phyloP scores from a whole-genome alignment of 352 stramenopile species.

The Aphanomyces astaci region DNA sequence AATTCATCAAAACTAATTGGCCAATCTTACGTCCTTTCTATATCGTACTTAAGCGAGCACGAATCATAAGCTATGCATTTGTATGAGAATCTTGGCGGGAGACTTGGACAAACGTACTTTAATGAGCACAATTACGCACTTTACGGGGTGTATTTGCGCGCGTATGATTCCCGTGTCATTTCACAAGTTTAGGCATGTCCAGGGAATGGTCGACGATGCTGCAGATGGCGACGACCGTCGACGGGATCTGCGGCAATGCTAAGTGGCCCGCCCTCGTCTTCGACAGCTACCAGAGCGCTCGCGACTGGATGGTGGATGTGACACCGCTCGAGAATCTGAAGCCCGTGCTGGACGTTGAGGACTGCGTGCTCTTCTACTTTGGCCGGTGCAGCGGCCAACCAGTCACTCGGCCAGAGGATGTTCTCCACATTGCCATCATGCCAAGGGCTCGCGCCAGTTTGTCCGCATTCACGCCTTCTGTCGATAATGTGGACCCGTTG shows the following conservation, averaged over 20 bases:
- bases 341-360: slow-evolving; percentile 49
- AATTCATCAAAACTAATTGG: not conserved
- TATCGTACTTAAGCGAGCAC: slow-evolving; percentile 3
- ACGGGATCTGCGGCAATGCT: not conserved
- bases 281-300: slow-evolving; percentile 3
- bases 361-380: slow-evolving; percentile 77
- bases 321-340: slow-evolving; percentile 35
- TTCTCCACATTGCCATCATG: slow-evolving; percentile 1
- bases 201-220: slow-evolving; percentile 4
- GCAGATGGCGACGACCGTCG: not conserved
- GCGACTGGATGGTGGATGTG: slow-evolving; percentile 31
- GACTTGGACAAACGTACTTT: not conserved
- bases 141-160: not conserved
- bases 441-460: not conserved
- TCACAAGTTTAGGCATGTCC: not conserved
- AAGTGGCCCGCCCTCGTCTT: slow-evolving; percentile 22
- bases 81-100: slow-evolving; percentile 2
- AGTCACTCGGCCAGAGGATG: not conserved
- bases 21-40: slow-evolving; percentile 1
- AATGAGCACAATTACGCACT: not conserved
- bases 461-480: not conserved
- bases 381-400: slow-evolving; percentile 24
- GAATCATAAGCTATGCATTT: not conserved
- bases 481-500: not conserved
- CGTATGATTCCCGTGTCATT: not conserved